These are phyloP conservation scores for Quercus ilex DNA, from an alignment of 306 rosid species.

Conservation along the genomic window DNA sequence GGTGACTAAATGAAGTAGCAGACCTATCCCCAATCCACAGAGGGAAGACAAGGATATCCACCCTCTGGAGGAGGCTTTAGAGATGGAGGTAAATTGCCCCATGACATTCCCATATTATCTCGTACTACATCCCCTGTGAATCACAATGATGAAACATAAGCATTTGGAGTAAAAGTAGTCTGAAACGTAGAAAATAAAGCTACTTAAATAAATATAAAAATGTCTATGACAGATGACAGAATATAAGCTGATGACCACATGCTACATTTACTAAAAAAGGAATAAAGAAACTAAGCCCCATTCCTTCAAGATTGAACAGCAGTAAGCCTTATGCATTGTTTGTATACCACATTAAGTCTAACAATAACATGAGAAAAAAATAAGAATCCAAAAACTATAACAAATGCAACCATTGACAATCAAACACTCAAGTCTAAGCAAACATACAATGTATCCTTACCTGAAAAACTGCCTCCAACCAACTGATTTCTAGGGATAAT, in stretches of 20 bases:
- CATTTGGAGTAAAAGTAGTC: background rate
- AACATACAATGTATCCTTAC: conserved; percentile 23
- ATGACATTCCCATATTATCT: conserved; percentile 45
- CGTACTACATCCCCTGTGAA: conserved; percentile 44
- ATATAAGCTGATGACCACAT: background rate
- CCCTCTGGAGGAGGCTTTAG: conserved; percentile 67
- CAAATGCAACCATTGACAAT: background rate
- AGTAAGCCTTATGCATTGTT: background rate
- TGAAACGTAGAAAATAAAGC: background rate
- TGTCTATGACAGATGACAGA: background rate
- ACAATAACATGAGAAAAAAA: background rate
- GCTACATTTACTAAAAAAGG: background rate
- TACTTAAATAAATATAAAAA: background rate
- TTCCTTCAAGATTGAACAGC: background rate
- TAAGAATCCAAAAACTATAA: background rate
- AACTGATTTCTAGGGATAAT: no score
- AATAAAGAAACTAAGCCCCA: background rate
- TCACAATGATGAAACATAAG: background rate
- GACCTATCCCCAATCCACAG: conserved; percentile 60
- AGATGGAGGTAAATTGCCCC: conserved; percentile 75
- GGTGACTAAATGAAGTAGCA: background rate
- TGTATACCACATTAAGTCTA: conserved; percentile 2
- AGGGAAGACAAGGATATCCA: conserved; percentile 54
- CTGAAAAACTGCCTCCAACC: conserved; percentile 11
- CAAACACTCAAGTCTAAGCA: background rate